A percentile compares a stretch with the other conserved stretches of the same genome.
Evolutionary conservation across 768 basidiomycete genomes (phyloP).

Genomic region (Rubroboletus pulcherrimus): DNA sequence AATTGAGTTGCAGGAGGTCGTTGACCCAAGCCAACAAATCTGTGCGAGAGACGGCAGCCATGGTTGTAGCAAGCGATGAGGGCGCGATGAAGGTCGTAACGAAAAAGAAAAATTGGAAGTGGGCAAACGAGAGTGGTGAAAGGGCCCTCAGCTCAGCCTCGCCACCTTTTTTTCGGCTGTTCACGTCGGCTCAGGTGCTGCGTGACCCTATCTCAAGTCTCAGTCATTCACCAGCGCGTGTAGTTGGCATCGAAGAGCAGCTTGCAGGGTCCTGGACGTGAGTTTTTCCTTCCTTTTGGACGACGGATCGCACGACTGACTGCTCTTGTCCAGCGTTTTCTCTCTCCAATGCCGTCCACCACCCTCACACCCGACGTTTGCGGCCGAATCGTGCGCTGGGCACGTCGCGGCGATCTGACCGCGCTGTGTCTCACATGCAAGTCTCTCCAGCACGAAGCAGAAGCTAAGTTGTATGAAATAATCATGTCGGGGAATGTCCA

Average conservation of each 20-base stretch:
- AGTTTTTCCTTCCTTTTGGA: not conserved
- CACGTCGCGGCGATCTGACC: conserved; percentile 36
- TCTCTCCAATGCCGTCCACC: conserved; percentile 13
- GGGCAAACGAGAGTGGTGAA: not conserved
- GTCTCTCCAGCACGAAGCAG: conserved; percentile 46
- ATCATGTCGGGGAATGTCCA: conserved; percentile 38
- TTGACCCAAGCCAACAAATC: conserved; percentile 94
- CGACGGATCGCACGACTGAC: not conserved
- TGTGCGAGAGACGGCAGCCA: conserved; percentile 70
- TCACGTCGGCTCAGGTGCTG: not conserved
- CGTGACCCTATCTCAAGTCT: not conserved
- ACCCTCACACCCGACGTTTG: conserved; percentile 43
- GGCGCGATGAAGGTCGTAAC: conserved; percentile 1
- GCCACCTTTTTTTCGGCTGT: conserved; percentile 9
- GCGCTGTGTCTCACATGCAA: conserved; percentile 45
- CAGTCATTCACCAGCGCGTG: not conserved
- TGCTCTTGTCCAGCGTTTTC: not conserved
- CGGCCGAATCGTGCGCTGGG: conserved; percentile 37
- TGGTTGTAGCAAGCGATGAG: conserved; percentile 24
- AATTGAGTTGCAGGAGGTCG: conserved; percentile 84
- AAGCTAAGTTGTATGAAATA: conserved; percentile 42
- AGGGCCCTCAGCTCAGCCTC: not conserved
- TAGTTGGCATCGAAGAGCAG: not conserved
- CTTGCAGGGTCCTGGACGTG: not conserved
- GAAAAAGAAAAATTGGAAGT: conserved; percentile 2